phyloP scores from a whole-genome alignment of 345 rosid species.

The Salix udensis region DNA sequence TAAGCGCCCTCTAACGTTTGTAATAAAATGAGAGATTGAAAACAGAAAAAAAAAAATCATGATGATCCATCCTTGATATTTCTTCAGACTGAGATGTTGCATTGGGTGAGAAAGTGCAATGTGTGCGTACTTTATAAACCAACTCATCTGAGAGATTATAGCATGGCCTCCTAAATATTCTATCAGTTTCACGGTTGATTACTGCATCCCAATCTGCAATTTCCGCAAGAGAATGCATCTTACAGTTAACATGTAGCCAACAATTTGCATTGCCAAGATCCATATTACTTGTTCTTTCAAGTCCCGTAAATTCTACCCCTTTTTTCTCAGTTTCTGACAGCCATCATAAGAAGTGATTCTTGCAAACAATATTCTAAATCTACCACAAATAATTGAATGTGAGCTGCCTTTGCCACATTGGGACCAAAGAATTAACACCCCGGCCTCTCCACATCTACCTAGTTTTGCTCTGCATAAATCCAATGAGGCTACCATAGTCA shows the following conservation, averaged over 20 bases:
- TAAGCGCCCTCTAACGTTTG: too few relatives aligned
- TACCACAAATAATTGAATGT: background rate
- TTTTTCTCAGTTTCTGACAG: background rate
- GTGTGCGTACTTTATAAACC: conserved; percentile 18
- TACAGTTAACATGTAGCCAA: background rate
- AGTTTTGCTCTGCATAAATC: background rate
- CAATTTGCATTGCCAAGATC: background rate
- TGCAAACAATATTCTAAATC: background rate
- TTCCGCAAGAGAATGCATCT: background rate
- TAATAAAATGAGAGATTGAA: too few relatives aligned
- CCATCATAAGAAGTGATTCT: background rate
- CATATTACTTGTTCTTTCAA: background rate
- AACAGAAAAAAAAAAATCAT: too few relatives aligned
- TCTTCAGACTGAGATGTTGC: conserved; percentile 22
- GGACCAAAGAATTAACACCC: background rate
- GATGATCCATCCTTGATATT: too few relatives aligned
- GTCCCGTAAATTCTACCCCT: background rate
- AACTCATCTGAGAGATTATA: conserved; percentile 54
- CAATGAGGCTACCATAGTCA: background rate
- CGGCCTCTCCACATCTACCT: background rate
- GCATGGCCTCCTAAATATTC: conserved; percentile 38
- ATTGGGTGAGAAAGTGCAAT: conserved; percentile 51
- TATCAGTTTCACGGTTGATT: conserved; percentile 57
- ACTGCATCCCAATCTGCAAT: conserved; percentile 14
- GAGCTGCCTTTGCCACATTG: background rate